phyloP scores from a whole-genome alignment of 2,329 filamentous ascomycete species.

The Claviceps purpurea region DNA sequence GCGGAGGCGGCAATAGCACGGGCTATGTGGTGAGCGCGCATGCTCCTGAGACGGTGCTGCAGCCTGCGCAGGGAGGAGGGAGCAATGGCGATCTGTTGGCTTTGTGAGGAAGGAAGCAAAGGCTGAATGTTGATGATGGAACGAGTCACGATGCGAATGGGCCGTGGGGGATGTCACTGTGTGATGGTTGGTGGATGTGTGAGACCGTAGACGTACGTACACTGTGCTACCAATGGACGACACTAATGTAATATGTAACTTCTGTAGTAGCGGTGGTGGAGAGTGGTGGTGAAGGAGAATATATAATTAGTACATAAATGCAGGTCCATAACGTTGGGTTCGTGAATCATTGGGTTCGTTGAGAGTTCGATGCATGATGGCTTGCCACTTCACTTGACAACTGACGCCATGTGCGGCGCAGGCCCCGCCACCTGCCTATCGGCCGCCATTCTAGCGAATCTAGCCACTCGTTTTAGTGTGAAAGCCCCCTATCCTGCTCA shows the following conservation, averaged over 20 bases:
- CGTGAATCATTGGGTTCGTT: no score
- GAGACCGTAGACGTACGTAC: not conserved
- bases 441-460: no score
- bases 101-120: conserved; percentile 27
- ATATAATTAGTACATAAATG: no score
- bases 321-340: no score
- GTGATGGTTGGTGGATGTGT: not conserved
- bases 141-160: not conserved
- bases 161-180: not conserved
- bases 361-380: no score
- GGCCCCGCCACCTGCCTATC: no score
- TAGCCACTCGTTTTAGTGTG: no score
- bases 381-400: no score
- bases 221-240: not conserved
- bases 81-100: conserved; percentile 61
- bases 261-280: not conserved
- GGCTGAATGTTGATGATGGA: not conserved
- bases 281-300: not conserved
- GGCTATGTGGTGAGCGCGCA: conserved; percentile 72
- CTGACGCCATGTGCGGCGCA: no score
- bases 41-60: conserved; percentile 61
- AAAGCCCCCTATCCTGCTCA: no score
- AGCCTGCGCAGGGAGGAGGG: conserved; percentile 49
- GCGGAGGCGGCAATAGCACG: conserved; percentile 37
- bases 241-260: no score